phyloP scores from a whole-genome alignment of 371 early-diverging fungal species.

The Rhizopus delemar region DNA sequence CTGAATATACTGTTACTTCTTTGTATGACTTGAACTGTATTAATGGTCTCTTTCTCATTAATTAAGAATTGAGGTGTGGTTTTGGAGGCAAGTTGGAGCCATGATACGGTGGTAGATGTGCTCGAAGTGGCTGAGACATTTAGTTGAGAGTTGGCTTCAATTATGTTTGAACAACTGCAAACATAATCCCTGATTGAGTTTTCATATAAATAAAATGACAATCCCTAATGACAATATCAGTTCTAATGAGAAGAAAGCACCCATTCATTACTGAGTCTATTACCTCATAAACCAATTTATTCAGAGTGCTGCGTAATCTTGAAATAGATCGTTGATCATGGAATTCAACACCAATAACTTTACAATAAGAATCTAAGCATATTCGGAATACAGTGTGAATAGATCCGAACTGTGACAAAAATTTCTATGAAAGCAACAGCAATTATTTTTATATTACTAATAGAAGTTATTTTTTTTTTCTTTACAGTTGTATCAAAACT shows the following conservation, averaged over 20 bases:
- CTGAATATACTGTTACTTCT: neutral
- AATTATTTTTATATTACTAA: neutral
- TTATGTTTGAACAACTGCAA: neutral
- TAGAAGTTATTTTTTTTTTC: conserved; percentile 2
- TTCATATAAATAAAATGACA: neutral
- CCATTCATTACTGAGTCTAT: neutral
- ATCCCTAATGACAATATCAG: neutral
- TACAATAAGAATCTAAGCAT: neutral
- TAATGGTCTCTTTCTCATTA: neutral
- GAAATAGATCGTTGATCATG: conserved; percentile 11
- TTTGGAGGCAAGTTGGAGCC: neutral
- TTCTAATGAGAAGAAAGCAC: neutral
- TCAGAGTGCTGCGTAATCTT: neutral
- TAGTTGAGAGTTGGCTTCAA: neutral
- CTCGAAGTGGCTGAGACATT: no score
- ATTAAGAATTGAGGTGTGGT: neutral
- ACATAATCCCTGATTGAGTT: neutral
- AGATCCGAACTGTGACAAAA: conserved; percentile 8
- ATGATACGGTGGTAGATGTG: neutral
- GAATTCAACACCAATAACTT: conserved; percentile 14
- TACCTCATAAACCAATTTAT: conserved; percentile 1
- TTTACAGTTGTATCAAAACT: conserved; percentile 17
- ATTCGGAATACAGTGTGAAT: conserved; percentile 12
- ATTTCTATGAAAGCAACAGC: conserved; percentile 6
- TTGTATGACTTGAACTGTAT: neutral